A percentile compares a stretch with the other conserved stretches of the same genome.
Evolutionary conservation across 345 rosid genomes (phyloP).

Genomic region (Syzygium oleosum): DNA sequence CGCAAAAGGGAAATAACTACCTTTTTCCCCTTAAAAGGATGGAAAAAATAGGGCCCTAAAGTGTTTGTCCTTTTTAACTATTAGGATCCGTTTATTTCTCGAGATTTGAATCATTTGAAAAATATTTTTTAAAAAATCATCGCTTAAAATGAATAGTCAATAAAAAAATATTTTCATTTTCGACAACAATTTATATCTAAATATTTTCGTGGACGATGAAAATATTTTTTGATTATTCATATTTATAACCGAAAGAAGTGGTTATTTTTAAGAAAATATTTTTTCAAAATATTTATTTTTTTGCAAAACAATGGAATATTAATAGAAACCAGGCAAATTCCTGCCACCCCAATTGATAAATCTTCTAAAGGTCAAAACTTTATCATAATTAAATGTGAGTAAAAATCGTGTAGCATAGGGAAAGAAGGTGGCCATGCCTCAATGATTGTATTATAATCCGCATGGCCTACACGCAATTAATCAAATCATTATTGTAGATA

Average conservation of each 20-base stretch:
- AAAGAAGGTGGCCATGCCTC: neutral
- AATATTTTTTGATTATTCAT: neutral
- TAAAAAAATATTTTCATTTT: too few species aligned
- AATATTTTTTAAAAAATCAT: too few species aligned
- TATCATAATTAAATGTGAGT: neutral
- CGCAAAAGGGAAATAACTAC: neutral
- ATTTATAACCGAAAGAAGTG: neutral
- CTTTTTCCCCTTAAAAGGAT: neutral
- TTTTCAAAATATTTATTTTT: rapidly evolving
- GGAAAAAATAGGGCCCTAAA: neutral
- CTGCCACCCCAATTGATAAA: neutral
- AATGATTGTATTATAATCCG: neutral
- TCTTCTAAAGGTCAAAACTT: neutral
- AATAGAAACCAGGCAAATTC: neutral
- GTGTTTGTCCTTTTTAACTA: neutral
- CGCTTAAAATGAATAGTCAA: too few species aligned
- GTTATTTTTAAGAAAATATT: neutral
- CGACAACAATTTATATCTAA: too few species aligned
- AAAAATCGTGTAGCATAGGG: neutral
- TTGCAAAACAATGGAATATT: rapidly evolving
- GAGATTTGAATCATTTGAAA: neutral
- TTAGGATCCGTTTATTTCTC: neutral
- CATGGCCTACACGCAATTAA: neutral
- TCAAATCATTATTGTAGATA: neutral
- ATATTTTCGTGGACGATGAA: neutral